phyloP scores from a whole-genome alignment of 352 stramenopile genomes.

The Phytophthora fragariae region DNA sequence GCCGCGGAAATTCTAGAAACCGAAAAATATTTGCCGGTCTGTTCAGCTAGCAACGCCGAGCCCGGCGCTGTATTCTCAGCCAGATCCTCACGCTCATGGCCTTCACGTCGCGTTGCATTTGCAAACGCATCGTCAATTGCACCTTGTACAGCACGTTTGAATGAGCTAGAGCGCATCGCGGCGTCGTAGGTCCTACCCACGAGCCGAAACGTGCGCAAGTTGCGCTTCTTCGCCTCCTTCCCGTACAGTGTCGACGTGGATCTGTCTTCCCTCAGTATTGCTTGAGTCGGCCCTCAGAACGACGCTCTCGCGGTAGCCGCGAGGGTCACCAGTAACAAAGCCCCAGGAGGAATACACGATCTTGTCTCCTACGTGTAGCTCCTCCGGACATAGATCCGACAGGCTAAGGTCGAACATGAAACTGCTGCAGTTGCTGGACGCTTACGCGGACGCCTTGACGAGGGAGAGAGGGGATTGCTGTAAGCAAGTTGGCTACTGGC shows the following conservation, averaged over 20 bases:
- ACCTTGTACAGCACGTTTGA: background rate
- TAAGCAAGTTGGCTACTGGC: too few relatives aligned
- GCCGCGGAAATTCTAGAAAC: background rate
- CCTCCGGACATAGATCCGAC: background rate
- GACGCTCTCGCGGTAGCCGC: slow-evolving; percentile 1
- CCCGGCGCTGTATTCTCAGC: background rate
- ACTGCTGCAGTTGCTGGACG: background rate
- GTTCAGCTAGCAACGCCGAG: background rate
- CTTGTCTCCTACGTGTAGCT: slow-evolving; percentile 6
- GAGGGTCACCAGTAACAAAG: slow-evolving; percentile 3
- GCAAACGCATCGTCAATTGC: background rate
- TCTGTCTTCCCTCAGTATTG: background rate
- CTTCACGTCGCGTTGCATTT: background rate
- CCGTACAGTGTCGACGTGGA: slow-evolving; percentile 1
- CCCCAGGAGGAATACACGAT: slow-evolving; percentile 7
- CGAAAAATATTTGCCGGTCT: background rate
- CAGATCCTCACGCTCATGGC: background rate
- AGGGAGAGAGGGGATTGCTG: too few relatives aligned
- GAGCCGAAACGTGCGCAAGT: background rate
- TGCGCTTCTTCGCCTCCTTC: background rate
- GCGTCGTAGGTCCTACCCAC: background rate
- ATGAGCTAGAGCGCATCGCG: background rate
- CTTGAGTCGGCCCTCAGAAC: background rate
- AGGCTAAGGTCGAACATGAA: background rate
- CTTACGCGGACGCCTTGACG: background rate